These are phyloP conservation scores for Perilla frutescens DNA, from an alignment of 257 asterid genomes.

Conservation along the genomic window DNA sequence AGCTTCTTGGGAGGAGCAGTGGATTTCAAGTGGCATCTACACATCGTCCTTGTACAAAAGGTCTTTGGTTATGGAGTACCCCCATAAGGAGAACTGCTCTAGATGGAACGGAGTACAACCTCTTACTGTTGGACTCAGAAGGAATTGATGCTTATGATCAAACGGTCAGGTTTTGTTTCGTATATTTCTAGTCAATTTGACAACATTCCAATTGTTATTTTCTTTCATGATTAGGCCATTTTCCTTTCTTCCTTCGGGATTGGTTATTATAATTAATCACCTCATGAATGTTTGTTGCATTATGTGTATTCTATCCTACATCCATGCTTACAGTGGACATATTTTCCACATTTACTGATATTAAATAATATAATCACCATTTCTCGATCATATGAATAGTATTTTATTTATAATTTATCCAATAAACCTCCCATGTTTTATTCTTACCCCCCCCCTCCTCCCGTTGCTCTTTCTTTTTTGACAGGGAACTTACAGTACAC, in stretches of 20 bases:
- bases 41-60: conserved; percentile 98
- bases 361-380: background rate
- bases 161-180: conserved; percentile 68
- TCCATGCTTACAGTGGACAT: conserved; percentile 8
- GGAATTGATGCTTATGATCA: conserved; percentile 99
- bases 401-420: conserved; percentile 5
- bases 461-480: conserved; percentile 23
- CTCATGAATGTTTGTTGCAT: background rate
- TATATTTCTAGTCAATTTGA: conserved; percentile 15
- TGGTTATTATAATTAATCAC: background rate
- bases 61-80: conserved; percentile 99
- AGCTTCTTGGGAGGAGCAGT: conserved; percentile 99
- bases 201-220: conserved; percentile 11
- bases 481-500: conserved; percentile 99
- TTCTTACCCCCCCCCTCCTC: conserved; percentile 11
- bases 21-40: conserved; percentile 99
- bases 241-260: conserved; percentile 3
- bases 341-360: conserved; percentile 16
- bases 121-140: conserved; percentile 89
- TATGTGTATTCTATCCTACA: background rate
- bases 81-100: conserved; percentile 88
- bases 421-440: background rate
- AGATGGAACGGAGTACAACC: conserved; percentile 96
- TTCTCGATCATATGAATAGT: conserved; percentile 1
- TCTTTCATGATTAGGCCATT: background rate